phyloP scores from a whole-genome alignment of 768 basidiomycete species.

The Boletus sensibilis region DNA sequence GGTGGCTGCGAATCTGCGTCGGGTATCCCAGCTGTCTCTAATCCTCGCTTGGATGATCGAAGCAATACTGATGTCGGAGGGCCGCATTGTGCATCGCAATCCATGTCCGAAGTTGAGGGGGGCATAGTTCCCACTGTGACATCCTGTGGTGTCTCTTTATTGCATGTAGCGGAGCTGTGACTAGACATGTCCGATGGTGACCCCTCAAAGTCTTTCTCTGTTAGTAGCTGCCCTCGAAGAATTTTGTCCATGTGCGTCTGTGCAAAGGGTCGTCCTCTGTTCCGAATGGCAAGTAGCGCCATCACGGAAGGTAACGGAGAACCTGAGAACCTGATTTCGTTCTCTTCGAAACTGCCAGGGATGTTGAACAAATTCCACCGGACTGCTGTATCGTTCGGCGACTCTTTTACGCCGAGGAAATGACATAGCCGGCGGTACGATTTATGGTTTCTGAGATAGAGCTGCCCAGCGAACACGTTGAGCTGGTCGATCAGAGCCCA shows the following conservation, averaged over 20 bases:
- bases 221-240: neutral
- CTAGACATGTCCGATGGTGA: too few relatives aligned
- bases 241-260: neutral
- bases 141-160: too few relatives aligned
- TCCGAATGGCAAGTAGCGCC: neutral
- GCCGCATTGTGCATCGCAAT: neutral
- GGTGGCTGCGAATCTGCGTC: neutral
- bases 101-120: too few relatives aligned
- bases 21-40: neutral
- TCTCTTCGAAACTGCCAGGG: neutral
- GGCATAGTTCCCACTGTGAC: neutral
- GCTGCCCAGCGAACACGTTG: too few relatives aligned
- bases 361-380: neutral
- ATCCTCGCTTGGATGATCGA: neutral
- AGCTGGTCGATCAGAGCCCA: constrained; percentile 7
- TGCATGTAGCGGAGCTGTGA: too few relatives aligned
- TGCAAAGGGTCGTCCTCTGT: neutral
- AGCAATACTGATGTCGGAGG: neutral
- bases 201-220: neutral
- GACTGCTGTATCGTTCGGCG: neutral
- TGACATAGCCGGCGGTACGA: constrained; percentile 23
- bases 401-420: constrained; percentile 18
- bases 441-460: constrained; percentile 23
- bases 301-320: neutral
- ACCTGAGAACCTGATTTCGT: neutral